These are phyloP conservation scores for Phytopythium sindhum DNA, from an alignment of 352 stramenopile species.

Conservation along the genomic window DNA sequence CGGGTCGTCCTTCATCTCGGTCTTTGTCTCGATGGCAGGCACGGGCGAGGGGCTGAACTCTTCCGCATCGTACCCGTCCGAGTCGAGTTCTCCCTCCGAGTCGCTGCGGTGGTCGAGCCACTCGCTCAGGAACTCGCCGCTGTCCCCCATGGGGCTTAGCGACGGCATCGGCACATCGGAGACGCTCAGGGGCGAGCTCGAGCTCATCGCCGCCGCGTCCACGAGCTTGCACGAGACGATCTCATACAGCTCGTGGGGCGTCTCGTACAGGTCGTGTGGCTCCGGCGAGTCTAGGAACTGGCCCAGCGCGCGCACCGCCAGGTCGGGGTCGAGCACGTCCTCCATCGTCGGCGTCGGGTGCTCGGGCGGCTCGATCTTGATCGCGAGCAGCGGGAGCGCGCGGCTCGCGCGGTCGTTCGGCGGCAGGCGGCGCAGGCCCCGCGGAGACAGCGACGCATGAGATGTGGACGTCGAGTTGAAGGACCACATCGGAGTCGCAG, in stretches of 20 bases:
- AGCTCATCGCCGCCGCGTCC: not conserved
- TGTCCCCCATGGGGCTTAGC: not conserved
- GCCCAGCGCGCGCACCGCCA: not conserved
- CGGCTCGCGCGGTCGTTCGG: not conserved
- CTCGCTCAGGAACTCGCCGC: not conserved
- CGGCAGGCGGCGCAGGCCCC: no score
- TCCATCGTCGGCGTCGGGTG: not conserved
- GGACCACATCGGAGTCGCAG: not conserved
- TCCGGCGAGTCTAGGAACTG: conserved; percentile 2
- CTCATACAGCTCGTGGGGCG: no score
- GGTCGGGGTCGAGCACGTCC: not conserved
- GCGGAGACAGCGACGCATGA: not conserved
- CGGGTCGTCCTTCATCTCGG: no score
- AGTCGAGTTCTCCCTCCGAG: not conserved
- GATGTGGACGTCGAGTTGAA: not conserved
- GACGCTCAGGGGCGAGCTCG: conserved; percentile 1
- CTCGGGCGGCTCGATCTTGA: not conserved
- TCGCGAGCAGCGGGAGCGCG: not conserved
- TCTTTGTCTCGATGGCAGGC: not conserved
- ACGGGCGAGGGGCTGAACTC: not conserved
- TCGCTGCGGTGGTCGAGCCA: not conserved
- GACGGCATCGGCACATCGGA: not conserved
- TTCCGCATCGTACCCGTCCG: not conserved
- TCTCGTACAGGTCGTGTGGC: not conserved
- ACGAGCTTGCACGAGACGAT: not conserved